A percentile compares a stretch with the other conserved stretches of the same genome.
Evolutionary conservation across 139 green algal species (phyloP).

Genomic region (Haematococcus lacustris): DNA sequence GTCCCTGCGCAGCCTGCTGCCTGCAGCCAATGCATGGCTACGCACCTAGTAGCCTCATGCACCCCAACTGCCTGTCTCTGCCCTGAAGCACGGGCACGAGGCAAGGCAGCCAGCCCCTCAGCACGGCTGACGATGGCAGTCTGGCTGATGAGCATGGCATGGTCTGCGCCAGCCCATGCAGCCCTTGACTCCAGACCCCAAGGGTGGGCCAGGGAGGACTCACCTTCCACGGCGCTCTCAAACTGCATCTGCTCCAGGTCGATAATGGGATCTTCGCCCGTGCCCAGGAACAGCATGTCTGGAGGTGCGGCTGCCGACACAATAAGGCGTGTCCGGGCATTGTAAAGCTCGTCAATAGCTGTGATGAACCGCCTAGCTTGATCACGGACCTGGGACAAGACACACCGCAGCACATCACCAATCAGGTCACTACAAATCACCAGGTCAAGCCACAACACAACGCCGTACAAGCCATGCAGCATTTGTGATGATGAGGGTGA

Average conservation of each 20-base stretch:
- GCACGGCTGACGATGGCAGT: too few relatives aligned
- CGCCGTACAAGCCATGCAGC: background rate
- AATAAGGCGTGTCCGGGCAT: constrained; percentile 17
- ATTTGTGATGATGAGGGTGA: background rate
- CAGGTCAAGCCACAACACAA: background rate
- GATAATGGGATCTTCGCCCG: constrained; percentile 43
- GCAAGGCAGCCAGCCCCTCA: too few relatives aligned
- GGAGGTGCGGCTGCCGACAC: constrained; percentile 32
- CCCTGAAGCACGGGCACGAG: too few relatives aligned
- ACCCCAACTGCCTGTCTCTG: too few relatives aligned
- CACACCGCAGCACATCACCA: background rate
- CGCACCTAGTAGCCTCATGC: too few relatives aligned
- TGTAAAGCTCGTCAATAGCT: constrained; percentile 78
- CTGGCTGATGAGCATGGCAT: too few relatives aligned
- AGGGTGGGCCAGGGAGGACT: too few relatives aligned
- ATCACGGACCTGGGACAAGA: constrained; percentile 64
- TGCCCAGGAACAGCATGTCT: constrained; percentile 60
- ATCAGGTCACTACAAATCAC: background rate
- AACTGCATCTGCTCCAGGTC: constrained; percentile 79
- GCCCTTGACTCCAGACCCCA: too few relatives aligned
- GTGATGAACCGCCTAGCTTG: constrained; percentile 85
- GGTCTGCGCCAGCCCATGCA: too few relatives aligned
- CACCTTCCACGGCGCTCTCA: constrained; percentile 71
- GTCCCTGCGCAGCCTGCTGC: constrained; percentile 48
- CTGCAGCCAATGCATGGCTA: constrained; percentile 17